Base-by-base conservation (phyloP, 306 rosid species). In the Sechiopsis laciniata region DNA sequence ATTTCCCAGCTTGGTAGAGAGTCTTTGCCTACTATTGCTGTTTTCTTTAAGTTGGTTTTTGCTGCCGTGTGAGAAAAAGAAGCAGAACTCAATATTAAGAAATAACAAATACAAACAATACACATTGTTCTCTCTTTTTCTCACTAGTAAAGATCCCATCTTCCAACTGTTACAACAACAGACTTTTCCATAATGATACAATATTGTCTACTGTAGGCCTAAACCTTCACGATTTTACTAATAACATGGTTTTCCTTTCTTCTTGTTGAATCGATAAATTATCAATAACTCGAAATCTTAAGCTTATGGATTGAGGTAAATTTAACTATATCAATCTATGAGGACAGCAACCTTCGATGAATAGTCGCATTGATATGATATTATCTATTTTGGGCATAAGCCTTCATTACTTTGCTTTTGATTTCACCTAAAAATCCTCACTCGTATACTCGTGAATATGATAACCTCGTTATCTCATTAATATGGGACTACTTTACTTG, bases 1-100 rank as follows among this genome's bases (percentile, higher is more conserved):
- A 90, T 82, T 76, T 89, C 96, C 98, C 98, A 90, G 73, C 85
- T 87, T 24, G 98, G 96, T 4, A 93, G 76, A 10, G 97, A 68
- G 71, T 50, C 10, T 80, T 90, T 94, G 51, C 97, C 96, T 5
- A 80, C 20, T 8, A 93, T 86, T 8, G 83, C 89, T 14, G 92
- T 87, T 71, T 89, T 93, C 82, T 81, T 51, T 2, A 94, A 55
- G 82, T 70, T 46, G 42, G 16, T 88, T 6, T 86, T 77, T 48
- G 83, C 82, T 65, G 98, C 96, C 90, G 87, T 71, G 19, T 16
- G 55, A 68, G 15, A 52, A 50, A 32, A 32, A 32, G 6, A 51
- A 16, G 37, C 62, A 62, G 16, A 4, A 10, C 15, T 42, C 10
- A 20, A 77, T 13, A 12, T 37, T 24, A 1, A 55, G 45, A 37